phyloP scores from a whole-genome alignment of 352 stramenopile species.

The Globisporangium parvum region DNA sequence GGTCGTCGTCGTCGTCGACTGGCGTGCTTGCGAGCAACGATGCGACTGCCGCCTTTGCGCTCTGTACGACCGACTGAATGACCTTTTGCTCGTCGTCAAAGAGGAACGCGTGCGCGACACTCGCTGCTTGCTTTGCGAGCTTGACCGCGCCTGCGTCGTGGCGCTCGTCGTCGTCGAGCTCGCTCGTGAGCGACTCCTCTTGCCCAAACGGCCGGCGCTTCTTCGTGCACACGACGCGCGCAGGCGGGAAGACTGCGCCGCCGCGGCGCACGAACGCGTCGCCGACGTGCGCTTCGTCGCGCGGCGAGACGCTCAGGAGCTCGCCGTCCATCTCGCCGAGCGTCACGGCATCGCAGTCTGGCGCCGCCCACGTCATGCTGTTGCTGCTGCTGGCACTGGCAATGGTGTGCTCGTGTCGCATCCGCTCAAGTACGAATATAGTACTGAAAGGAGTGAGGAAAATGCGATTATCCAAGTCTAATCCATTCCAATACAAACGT shows the following conservation, averaged over 20 bases:
- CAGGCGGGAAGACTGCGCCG: conserved; percentile 44
- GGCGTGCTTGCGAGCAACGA: conserved; percentile 20
- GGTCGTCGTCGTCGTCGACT: conserved; percentile 15
- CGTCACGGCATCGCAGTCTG: conserved; percentile 60
- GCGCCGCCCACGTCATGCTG: conserved; percentile 57
- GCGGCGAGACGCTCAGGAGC: conserved; percentile 60
- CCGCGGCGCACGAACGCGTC: conserved; percentile 62
- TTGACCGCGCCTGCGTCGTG: conserved; percentile 31
- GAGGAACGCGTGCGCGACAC: conserved; percentile 32
- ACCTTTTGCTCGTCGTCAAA: conserved; percentile 59
- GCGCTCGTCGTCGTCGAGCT: conserved; percentile 30
- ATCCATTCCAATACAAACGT: no score
- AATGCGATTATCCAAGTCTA: no score
- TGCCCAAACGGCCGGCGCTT: conserved; percentile 50
- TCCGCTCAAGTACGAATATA: no score
- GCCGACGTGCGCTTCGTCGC: conserved; percentile 48
- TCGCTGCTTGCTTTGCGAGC: conserved; percentile 29
- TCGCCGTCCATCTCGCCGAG: conserved; percentile 68
- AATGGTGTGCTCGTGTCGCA: no score
- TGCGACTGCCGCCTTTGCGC: conserved; percentile 10
- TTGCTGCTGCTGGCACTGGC: no score
- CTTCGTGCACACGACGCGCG: conserved; percentile 45
- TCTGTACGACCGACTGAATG: conserved; percentile 26
- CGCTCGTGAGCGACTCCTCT: conserved; percentile 48
- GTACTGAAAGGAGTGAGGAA: no score